These are phyloP conservation scores for Trametes pubescens DNA, from an alignment of 1,284 basidiomycete species.

Conservation along the genomic window DNA sequence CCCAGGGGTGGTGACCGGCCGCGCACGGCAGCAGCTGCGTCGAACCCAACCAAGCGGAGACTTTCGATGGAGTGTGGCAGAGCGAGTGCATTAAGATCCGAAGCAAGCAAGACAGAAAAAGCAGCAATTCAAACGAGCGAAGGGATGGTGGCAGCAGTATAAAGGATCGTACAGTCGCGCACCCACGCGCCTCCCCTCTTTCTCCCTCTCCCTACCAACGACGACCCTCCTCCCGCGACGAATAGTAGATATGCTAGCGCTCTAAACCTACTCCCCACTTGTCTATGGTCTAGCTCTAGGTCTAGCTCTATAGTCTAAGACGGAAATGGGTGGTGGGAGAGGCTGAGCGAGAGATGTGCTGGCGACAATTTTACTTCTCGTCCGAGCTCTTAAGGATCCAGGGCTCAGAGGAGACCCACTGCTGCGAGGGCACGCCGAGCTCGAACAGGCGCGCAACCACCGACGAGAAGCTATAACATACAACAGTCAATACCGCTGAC, in stretches of 20 bases:
- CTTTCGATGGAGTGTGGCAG: slow-evolving; percentile 3
- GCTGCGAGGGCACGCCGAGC: slow-evolving; percentile 85
- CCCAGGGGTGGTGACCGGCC: slow-evolving; percentile 15
- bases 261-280: neutral
- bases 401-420: slow-evolving; percentile 74
- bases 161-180: slow-evolving; percentile 22
- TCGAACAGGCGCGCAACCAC: slow-evolving; percentile 84
- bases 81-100: slow-evolving; percentile 9
- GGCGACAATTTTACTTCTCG: slow-evolving; percentile 52
- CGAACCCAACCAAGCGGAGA: slow-evolving; percentile 11
- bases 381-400: slow-evolving; percentile 76
- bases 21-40: slow-evolving; percentile 1
- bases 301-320: slow-evolving; percentile 13
- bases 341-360: neutral
- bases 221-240: neutral
- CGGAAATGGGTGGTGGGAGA: slow-evolving; percentile 1
- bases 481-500: slow-evolving; percentile 17
- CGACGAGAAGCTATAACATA: slow-evolving; percentile 72
- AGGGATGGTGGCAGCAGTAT: slow-evolving; percentile 6
- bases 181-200: slow-evolving; percentile 13
- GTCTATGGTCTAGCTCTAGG: slow-evolving; percentile 23
- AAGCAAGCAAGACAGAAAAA: neutral
- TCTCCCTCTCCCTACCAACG: neutral
- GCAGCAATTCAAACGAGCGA: slow-evolving; percentile 7
- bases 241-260: too few species aligned